Evolutionary conservation across 805 yeast species (phyloP), one percentile per base, ranked within the genome.

Genomic region (Metschnikowia dekortorum): DNA sequence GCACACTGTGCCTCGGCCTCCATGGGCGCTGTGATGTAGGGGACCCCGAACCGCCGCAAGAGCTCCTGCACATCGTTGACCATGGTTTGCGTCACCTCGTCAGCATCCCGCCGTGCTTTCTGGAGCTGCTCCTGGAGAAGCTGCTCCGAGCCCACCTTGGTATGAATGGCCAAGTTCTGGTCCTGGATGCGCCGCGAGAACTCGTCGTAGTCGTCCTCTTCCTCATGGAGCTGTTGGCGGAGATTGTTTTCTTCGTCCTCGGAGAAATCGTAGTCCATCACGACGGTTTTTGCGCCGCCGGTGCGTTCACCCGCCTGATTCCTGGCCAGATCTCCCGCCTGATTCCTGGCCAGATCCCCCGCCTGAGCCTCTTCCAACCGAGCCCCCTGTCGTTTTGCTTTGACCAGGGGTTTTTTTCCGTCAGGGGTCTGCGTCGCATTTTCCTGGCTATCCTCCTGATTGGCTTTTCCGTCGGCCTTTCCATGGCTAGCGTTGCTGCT

Each of bases 1-100:
- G 96, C 97, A 69, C 99, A 94, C 62, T 94, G 99, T 0, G 99
- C 98, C 69, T 94, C 99, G 1, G 99, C 99, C 68, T 94, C 99
- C 91, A 89, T 89, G 0, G 99, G 99, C 0, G 99, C 97, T 0
- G 96, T 88, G 8, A 94, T 79, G 57, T 82, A 94, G 0, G 99
- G 99, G 4, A 94, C 87, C 1, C 99, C 99, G 73, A 94, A 94
- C 48, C 92, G 69, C 30, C 86, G 79, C 8, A 94, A 71, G 39
- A 94, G 72, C 54, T 90, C 96, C 67, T 94, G 97, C 16, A 96
- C 94, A 62, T 94, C 98, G 36, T 76, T 74, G 26, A 92, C 79
- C 97, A 94, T 94, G 1, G 80, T 80, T 6, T 80, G 79, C 0
- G 96, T 87, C 0, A 92, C 97, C 58, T 87, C 95, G 61, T 94